Base-by-base conservation (phyloP, 139 green algal genomes). In the Auxenochlorella protothecoides region DNA sequence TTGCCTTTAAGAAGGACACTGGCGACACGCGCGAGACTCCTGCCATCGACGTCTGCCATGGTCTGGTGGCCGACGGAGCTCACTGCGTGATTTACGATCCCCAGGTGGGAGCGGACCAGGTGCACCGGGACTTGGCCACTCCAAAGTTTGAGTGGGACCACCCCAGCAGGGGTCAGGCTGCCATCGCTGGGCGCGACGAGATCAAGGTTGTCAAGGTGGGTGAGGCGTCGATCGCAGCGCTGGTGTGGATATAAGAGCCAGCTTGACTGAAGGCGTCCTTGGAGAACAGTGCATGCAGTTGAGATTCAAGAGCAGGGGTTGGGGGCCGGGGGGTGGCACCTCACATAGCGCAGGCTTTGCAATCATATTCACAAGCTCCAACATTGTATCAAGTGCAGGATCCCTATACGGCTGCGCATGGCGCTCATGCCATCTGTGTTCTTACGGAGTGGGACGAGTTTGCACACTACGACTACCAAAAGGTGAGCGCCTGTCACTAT, bases 391-490 rank as follows among this genome's bases (percentile, higher is more conserved):
- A 44, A 44, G 27, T 44, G 27, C 27, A 44, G 59, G 79, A 89
- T 56, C 68, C 85, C 3, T 85, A 86, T 11, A 82, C 91, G 44
- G 91, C 91, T 1, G 83, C 78, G 13, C 74, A 89, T 53, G 93
- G 78, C 60, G 82, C 90, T 8, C 92, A 97, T 73, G 94, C 83
- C 55, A 81, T 99, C 15, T 89, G 81, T 72, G 78, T 99, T 4
- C 82, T 99, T 62, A 99, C 95, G 6, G 95, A 99, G 86, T 99
- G 95, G 95, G 95, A 99, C 72, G 85, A 96, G 79, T 99, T 99
- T 87, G 98, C 97, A 85, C 75, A 52, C 7, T 78, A 88, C n/a
- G 85, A 92, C 78, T 92, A 80, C 65, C 66, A 89, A 71, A 44
- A 44, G 27, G 27, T 44, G 27, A 44, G 27, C 27, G 27, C 27